Percentiles rank a stretch among this genome's conserved stretches.
Evolutionary conservation across 192 early-diverging fungal genomes (phyloP).

Genomic region (Coemansia sp.): DNA sequence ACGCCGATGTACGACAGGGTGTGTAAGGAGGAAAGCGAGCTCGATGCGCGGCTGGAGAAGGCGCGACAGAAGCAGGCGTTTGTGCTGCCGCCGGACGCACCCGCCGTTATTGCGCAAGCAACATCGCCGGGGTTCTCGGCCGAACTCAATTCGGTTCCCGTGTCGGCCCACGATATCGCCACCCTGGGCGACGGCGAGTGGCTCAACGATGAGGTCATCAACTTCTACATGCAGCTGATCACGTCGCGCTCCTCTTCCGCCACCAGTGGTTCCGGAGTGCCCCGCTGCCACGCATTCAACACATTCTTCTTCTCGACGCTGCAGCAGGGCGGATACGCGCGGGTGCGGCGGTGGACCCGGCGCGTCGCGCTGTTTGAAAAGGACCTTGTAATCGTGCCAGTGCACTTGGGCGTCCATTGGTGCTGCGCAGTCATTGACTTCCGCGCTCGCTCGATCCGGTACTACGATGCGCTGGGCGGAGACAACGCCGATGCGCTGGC

Average conservation of each 20-base stretch:
- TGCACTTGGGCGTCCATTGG: conserved; percentile 82
- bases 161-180: conserved; percentile 63
- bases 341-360: conserved; percentile 81
- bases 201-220: conserved; percentile 98
- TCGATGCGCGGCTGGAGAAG: conserved; percentile 34
- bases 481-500: conserved; percentile 58
- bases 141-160: conserved; percentile 58
- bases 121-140: conserved; percentile 16
- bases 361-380: conserved; percentile 66
- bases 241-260: conserved; percentile 62
- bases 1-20: conserved; percentile 48
- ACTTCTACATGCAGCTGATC: conserved; percentile 85
- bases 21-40: conserved; percentile 15
- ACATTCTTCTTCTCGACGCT: conserved; percentile 87
- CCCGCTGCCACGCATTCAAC: conserved; percentile 83
- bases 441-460: conserved; percentile 61
- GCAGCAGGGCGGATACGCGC: conserved; percentile 65
- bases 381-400: conserved; percentile 80
- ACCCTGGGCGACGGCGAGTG: conserved; percentile 75
- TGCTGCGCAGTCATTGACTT: conserved; percentile 67
- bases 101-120: conserved; percentile 18
- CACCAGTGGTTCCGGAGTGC: conserved; percentile 30
- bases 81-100: conserved; percentile 32
- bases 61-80: conserved; percentile 18
- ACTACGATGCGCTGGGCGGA: conserved; percentile 83